Percentiles rank a stretch among this genome's conserved stretches.
Evolutionary conservation across 2,329 filamentous ascomycete genomes (phyloP).

Genomic region (Fusarium cicatricum): DNA sequence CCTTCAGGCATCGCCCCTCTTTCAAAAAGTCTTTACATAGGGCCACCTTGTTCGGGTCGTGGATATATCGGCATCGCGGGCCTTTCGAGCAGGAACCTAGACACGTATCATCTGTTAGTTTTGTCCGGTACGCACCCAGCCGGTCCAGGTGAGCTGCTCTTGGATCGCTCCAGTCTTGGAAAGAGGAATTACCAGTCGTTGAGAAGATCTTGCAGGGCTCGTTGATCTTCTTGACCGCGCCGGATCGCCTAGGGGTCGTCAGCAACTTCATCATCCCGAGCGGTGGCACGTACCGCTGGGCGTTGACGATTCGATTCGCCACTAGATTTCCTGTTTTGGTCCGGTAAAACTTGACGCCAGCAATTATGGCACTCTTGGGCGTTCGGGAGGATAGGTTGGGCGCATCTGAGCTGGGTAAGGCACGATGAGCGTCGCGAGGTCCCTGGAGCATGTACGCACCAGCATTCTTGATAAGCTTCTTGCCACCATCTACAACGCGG

Average conservation of each 20-base stretch:
- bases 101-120: conserved; percentile 52
- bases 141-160: conserved; percentile 30
- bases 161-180: conserved; percentile 41
- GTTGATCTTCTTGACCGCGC: conserved; percentile 71
- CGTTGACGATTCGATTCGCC: conserved; percentile 76
- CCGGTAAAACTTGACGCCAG: conserved; percentile 82
- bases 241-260: conserved; percentile 56
- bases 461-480: conserved; percentile 78
- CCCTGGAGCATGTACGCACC: conserved; percentile 57
- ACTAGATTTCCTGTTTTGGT: conserved; percentile 91
- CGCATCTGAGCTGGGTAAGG: conserved; percentile 58
- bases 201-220: conserved; percentile 78
- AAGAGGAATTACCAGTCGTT: conserved; percentile 71
- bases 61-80: conserved; percentile 78
- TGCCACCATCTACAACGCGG: conserved; percentile 76
- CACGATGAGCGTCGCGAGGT: neutral
- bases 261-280: conserved; percentile 46
- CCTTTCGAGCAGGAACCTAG: conserved; percentile 88
- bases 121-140: conserved; percentile 51
- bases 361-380: conserved; percentile 76
- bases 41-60: conserved; percentile 87
- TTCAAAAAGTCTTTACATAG: conserved; percentile 89
- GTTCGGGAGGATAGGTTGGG: conserved; percentile 70
- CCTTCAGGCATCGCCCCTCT: conserved; percentile 78
- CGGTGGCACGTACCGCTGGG: conserved; percentile 71